Percentiles rank a stretch among this genome's conserved stretches.
These are phyloP conservation scores for Anisogramma anomala DNA, from an alignment of 2,329 filamentous ascomycete species.

Conservation along the genomic window DNA sequence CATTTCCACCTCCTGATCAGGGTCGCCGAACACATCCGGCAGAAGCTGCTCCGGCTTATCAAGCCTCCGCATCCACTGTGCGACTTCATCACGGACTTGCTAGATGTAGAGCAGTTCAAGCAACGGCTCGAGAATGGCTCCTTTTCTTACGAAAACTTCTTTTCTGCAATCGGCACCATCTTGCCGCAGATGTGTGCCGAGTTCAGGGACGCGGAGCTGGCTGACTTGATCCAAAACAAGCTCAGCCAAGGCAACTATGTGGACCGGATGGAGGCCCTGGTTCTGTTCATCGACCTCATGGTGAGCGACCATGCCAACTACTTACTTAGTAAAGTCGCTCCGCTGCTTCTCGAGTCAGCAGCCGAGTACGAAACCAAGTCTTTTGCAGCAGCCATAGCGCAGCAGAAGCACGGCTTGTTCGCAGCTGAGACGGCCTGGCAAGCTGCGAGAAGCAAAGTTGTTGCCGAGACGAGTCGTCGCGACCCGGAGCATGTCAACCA, in stretches of 20 bases:
- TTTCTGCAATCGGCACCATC: slow-evolving; percentile 61
- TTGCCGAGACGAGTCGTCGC: slow-evolving; percentile 53
- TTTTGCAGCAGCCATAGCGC: slow-evolving; percentile 54
- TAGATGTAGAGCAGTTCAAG: slow-evolving; percentile 61
- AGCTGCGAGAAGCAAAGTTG: slow-evolving; percentile 49
- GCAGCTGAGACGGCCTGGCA: slow-evolving; percentile 57
- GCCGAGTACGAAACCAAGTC: slow-evolving; percentile 62
- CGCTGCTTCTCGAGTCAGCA: slow-evolving; percentile 59
- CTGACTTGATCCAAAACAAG: slow-evolving; percentile 52
- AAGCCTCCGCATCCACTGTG: slow-evolving; percentile 63
- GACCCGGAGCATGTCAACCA: slow-evolving; percentile 58
- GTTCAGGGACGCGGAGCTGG: slow-evolving; percentile 65
- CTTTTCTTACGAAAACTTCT: slow-evolving; percentile 75
- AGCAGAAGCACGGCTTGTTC: slow-evolving; percentile 40
- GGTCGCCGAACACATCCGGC: slow-evolving; percentile 58
- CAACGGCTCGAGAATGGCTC: slow-evolving; percentile 58
- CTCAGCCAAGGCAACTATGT: slow-evolving; percentile 53
- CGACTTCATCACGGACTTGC: slow-evolving; percentile 59
- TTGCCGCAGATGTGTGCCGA: slow-evolving; percentile 72
- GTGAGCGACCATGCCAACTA: slow-evolving; percentile 77
- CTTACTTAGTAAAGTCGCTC: slow-evolving; percentile 59
- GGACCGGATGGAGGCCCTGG: slow-evolving; percentile 62
- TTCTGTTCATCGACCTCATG: slow-evolving; percentile 66
- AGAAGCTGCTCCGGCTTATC: slow-evolving; percentile 61
- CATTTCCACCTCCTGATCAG: slow-evolving; percentile 57